A percentile compares a stretch with the other conserved stretches of the same genome.
Conservation (phyloP, 2,329 filamentous ascomycete genomes). For the Penicillium frequentans region DNA sequence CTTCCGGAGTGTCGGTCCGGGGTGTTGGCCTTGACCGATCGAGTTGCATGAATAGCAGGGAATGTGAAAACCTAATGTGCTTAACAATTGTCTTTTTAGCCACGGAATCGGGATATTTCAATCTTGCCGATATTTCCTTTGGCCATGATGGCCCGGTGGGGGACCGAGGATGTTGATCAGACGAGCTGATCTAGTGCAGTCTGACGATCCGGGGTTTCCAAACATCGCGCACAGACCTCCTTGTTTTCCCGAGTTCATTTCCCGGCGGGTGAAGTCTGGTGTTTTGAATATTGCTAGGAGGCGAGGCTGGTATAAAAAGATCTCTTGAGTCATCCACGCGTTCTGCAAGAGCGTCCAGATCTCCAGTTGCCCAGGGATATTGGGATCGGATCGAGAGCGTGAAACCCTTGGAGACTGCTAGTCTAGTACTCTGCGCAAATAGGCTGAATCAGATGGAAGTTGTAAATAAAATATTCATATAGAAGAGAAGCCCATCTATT, state of each 20-base stretch:
- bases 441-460: too few species aligned
- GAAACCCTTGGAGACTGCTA: too few species aligned
- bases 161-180: neutral
- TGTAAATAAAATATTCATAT: neutral
- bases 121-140: neutral
- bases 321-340: too few species aligned
- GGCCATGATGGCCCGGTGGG: neutral
- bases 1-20: neutral
- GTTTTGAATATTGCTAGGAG: too few species aligned
- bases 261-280: neutral
- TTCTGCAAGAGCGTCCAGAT: too few species aligned
- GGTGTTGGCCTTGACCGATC: neutral
- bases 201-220: neutral
- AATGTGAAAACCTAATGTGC: neutral
- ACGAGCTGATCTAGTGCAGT: neutral
- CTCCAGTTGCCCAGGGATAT: too few species aligned
- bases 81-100: neutral
- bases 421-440: too few species aligned
- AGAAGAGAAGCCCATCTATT: neutral
- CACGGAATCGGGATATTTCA: neutral
- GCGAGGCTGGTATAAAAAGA: too few species aligned
- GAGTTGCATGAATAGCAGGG: conserved; percentile 3
- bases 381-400: too few species aligned
- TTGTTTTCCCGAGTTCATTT: neutral
- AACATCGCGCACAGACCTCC: neutral